Evolutionary conservation across 2,329 filamentous ascomycete genomes (phyloP), one percentile per base, ranked within the genome.

Genomic region (Phoma sp.): DNA sequence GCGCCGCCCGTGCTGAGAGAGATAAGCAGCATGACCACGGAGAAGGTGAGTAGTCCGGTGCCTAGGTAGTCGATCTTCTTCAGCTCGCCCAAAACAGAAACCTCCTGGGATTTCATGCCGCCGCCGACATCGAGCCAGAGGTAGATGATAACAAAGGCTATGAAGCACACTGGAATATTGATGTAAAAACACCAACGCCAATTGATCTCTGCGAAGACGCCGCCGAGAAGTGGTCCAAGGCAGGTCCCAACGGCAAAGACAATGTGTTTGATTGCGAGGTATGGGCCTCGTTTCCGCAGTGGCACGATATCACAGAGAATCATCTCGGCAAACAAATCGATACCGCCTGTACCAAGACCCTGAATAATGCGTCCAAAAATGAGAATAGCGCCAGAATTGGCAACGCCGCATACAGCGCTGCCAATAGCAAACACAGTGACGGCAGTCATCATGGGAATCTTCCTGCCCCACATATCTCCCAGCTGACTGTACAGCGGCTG

Each of bases 291-390:
- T 53, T 83, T 62, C 3, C 65, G 55, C 21, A 84, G 67, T 0
- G 81, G 78, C 0, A 84, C 76, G 3, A 84, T 64, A 49, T 84
- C 83, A 20, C 75, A 80, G 7, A 83, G 71, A 15, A 85, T 76
- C 45, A 83, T 75, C 20, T 80, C 77, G 4, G 77, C 71, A 2
- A 84, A 68, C 33, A 80, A 64, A 42, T 74, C 75, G 57, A 80
- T 75, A 0, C 81, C 81, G 2, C 78, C 80, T 1, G 71, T 76
- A 0, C 81, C 81, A 2, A 81, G 62, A 0, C 85, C 85, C 50
- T 87, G 83, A 1, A 87, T 67, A 0, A 77, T 77, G 0, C 84
- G 77, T n/a, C 82, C 83, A 56, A 75, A 77, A 12, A 88, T 83
- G 2, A 89, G 72, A 64, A 80, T 78, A 0, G 59, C 63, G 1